phyloP scores from a whole-genome alignment of 1,284 basidiomycete species.

The Microbotryum saponariae region DNA sequence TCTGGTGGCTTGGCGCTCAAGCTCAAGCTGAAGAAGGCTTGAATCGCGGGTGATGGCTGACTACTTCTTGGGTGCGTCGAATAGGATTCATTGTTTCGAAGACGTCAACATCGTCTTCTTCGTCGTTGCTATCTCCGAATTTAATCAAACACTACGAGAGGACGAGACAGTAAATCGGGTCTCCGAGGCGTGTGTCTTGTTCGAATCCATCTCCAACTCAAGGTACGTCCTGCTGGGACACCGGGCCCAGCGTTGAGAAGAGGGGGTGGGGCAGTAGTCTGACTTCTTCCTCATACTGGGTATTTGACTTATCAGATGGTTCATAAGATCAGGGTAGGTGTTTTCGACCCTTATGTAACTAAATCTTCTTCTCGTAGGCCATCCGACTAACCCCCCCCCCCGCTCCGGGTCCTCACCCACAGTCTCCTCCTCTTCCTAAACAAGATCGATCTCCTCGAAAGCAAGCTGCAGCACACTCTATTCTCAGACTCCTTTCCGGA shows the following conservation, averaged over 20 bases:
- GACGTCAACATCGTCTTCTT: constrained; percentile 30
- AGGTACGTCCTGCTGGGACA: not conserved
- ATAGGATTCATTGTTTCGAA: constrained; percentile 28
- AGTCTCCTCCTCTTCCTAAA: constrained; percentile 25
- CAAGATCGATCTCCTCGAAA: constrained; percentile 78
- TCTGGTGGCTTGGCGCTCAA: no score
- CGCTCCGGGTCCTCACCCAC: no score
- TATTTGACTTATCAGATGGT: not conserved
- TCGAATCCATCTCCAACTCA: constrained; percentile 19
- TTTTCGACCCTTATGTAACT: no score
- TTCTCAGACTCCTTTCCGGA: constrained; percentile 28
- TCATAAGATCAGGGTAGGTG: not conserved
- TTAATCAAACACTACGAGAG: constrained; percentile 23
- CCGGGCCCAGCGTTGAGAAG: constrained; percentile 6
- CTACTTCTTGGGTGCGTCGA: not conserved
- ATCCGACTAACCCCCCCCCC: not conserved
- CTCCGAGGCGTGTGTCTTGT: constrained; percentile 22
- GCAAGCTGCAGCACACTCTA: constrained; percentile 50
- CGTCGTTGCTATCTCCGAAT: constrained; percentile 27
- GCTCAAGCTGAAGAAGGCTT: no score
- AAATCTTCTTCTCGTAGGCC: no score
- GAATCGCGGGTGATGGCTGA: not conserved
- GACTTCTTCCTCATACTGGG: not conserved
- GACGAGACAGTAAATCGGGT: constrained; percentile 19
- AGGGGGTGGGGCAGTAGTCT: constrained; percentile 15